These are phyloP conservation scores for Populus hybrid DNA, from an alignment of 441 rosid species.

Conservation along the genomic window DNA sequence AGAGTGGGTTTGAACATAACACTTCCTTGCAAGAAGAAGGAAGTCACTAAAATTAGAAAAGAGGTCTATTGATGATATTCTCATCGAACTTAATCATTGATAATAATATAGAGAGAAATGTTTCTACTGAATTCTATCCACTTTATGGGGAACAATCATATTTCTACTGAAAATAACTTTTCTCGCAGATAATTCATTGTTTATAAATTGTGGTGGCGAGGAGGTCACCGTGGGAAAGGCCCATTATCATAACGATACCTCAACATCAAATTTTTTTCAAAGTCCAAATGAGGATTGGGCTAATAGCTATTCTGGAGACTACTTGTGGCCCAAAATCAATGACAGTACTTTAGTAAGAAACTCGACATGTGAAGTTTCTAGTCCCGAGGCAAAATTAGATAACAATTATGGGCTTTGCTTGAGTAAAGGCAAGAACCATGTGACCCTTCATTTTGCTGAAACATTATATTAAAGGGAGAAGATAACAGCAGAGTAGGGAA, in stretches of 20 bases:
- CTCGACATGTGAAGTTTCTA: background rate
- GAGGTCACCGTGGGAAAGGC: too few relatives aligned
- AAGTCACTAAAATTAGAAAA: too few relatives aligned
- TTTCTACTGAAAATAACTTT: background rate
- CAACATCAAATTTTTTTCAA: background rate
- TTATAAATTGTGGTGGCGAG: too few relatives aligned
- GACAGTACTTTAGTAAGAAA: background rate
- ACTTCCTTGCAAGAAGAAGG: too few relatives aligned
- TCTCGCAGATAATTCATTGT: too few relatives aligned
- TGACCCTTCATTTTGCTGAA: background rate
- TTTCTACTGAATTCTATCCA: too few relatives aligned
- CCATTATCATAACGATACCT: too few relatives aligned
- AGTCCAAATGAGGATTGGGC: background rate
- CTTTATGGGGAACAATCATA: too few relatives aligned
- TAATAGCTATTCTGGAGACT: background rate
- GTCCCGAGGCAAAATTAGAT: background rate
- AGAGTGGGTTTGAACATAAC: too few relatives aligned
- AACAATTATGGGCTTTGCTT: background rate
- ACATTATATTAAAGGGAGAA: background rate
- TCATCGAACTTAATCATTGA: too few relatives aligned
- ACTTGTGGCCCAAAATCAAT: background rate
- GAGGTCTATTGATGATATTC: too few relatives aligned
- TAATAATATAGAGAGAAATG: too few relatives aligned
- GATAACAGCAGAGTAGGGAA: background rate
- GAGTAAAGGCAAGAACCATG: background rate